phyloP scores from a whole-genome alignment of 768 basidiomycete genomes.

The Rhodosporidiobolus sp. region DNA sequence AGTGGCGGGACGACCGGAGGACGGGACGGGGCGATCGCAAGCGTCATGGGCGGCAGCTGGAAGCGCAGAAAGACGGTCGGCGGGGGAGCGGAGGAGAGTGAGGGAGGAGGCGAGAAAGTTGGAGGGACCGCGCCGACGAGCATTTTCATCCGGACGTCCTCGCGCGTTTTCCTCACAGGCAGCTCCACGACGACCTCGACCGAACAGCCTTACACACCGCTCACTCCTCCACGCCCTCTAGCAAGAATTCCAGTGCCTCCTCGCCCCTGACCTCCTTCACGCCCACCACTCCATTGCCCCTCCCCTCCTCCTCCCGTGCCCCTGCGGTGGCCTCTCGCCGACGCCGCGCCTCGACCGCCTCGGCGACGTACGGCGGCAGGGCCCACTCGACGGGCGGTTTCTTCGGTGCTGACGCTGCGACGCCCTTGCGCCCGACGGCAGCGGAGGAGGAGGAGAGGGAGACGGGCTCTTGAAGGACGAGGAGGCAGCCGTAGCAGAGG shows the following conservation, averaged over 20 bases:
- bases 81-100: too few species aligned
- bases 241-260: constrained; percentile 15
- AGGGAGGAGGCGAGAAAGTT: too few species aligned
- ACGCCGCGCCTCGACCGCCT: neutral
- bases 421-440: too few species aligned
- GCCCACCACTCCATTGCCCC: neutral
- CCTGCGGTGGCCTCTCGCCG: neutral
- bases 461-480: constrained; percentile 14
- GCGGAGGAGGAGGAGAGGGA: neutral
- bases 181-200: too few species aligned
- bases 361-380: constrained; percentile 18
- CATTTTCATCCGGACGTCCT: too few species aligned
- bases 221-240: constrained; percentile 1
- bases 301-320: neutral
- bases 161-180: too few species aligned
- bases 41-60: too few species aligned
- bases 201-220: too few species aligned
- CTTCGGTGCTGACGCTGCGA: neutral
- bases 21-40: too few species aligned
- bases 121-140: too few species aligned
- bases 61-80: too few species aligned
- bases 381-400: neutral
- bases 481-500: constrained; percentile 36
- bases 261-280: neutral
- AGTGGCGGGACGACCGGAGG: too few species aligned